These are phyloP conservation scores for Aspergillus ochraceoroseus DNA, from an alignment of 2,329 filamentous ascomycete species.

Conservation along the genomic window DNA sequence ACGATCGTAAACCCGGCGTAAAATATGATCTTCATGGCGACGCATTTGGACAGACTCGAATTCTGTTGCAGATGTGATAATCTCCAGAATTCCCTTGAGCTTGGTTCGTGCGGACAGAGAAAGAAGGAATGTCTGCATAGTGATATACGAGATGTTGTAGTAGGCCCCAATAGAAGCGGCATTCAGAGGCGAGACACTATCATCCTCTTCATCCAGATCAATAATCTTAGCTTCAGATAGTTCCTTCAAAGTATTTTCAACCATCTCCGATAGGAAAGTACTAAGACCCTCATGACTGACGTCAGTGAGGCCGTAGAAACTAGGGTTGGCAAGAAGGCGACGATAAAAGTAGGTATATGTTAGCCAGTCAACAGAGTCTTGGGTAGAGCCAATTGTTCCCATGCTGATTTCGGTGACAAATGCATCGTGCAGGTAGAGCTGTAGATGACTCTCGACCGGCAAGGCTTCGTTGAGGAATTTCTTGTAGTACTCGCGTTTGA, in stretches of 20 bases:
- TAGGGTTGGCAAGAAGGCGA: slow-evolving; percentile 87
- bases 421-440: slow-evolving; percentile 86
- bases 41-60: slow-evolving; percentile 94
- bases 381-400: slow-evolving; percentile 88
- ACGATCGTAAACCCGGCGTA: slow-evolving; percentile 89
- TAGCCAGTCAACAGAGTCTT: slow-evolving; percentile 96
- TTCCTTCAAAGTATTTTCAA: slow-evolving; percentile 88
- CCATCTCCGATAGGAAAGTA: slow-evolving; percentile 86
- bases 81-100: slow-evolving; percentile 94
- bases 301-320: slow-evolving; percentile 86
- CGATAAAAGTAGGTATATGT: slow-evolving; percentile 99
- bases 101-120: slow-evolving; percentile 85
- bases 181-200: slow-evolving; percentile 81
- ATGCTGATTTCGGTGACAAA: slow-evolving; percentile 97
- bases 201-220: slow-evolving; percentile 90
- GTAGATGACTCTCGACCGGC: slow-evolving; percentile 89
- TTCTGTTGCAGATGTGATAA: slow-evolving; percentile 92
- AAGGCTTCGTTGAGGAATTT: slow-evolving; percentile 97
- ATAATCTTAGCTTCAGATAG: slow-evolving; percentile 90
- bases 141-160: slow-evolving; percentile 99
- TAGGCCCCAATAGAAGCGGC: slow-evolving; percentile 97
- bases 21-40: slow-evolving; percentile 80
- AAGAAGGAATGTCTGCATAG: slow-evolving; percentile 96
- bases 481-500: slow-evolving; percentile 96
- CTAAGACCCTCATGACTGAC: slow-evolving; percentile 91